Conservation (phyloP, 768 basidiomycete species). For the Boletus subparvulus region DNA sequence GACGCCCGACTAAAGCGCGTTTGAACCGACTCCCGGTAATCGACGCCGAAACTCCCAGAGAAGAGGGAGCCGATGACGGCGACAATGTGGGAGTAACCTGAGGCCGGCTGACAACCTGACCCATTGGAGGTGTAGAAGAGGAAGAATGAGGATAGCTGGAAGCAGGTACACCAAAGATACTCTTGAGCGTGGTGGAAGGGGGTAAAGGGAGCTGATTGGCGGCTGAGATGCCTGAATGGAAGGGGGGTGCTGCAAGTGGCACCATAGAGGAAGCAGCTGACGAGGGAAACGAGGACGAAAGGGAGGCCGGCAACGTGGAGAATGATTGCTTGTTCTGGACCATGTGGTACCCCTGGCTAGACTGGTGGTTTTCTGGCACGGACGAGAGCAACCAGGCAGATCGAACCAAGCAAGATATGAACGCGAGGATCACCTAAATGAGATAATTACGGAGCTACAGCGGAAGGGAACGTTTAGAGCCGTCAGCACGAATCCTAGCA, state of each 20-base stretch:
- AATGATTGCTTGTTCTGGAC: constrained; percentile 38
- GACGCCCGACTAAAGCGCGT: constrained; percentile 33
- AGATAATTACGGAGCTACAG: constrained; percentile 32
- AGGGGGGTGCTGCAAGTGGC: constrained; percentile 36
- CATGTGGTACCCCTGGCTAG: constrained; percentile 26
- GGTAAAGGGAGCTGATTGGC: constrained; percentile 43
- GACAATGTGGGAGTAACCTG: constrained; percentile 23
- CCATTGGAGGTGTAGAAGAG: constrained; percentile 32
- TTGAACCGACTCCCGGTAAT: constrained; percentile 30
- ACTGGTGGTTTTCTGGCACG: constrained; percentile 20
- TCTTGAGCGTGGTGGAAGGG: constrained; percentile 37
- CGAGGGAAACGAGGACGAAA: constrained; percentile 46
- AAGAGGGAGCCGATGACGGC: constrained; percentile 29
- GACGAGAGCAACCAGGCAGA: constrained; percentile 16
- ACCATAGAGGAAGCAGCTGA: constrained; percentile 42
- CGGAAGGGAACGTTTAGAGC: constrained; percentile 9
- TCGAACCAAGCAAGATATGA: constrained; percentile 27
- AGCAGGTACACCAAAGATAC: constrained; percentile 28
- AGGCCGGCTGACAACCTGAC: constrained; percentile 36
- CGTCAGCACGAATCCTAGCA: constrained; percentile 17
- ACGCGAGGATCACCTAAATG: constrained; percentile 28
- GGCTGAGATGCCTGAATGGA: constrained; percentile 42
- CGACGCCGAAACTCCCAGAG: constrained; percentile 19
- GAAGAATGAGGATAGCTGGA: constrained; percentile 24
- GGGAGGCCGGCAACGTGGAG: constrained; percentile 41